Conservation (phyloP, 2,329 filamentous ascomycete species). For the Cytospora mali region DNA sequence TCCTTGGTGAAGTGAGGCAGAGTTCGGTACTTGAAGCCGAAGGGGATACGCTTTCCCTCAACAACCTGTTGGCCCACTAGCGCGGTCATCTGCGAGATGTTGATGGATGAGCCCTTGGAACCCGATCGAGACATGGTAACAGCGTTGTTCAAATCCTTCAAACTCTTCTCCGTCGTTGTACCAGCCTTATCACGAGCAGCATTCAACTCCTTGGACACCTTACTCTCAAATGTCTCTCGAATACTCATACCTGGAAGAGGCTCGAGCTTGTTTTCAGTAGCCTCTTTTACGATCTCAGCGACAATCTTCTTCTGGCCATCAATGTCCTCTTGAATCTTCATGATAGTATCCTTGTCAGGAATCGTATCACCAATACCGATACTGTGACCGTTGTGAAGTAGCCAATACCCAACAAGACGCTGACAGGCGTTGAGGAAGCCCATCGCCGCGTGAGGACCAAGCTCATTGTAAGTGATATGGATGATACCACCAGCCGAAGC, state of each 20-base stretch:
- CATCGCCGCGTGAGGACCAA: constrained; percentile 83
- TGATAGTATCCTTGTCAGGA: constrained; percentile 82
- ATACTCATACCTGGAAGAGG: constrained; percentile 98
- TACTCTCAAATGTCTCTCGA: constrained; percentile 96
- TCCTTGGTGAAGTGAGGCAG: constrained; percentile 98
- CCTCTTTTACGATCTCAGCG: constrained; percentile 70
- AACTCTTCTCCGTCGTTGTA: constrained; percentile 84
- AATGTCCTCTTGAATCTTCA: constrained; percentile 81
- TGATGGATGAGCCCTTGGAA: constrained; percentile 98
- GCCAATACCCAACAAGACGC: constrained; percentile 95
- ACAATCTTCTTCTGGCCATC: constrained; percentile 81
- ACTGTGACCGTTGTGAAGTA: constrained; percentile 93
- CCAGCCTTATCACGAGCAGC: constrained; percentile 95
- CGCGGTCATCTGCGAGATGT: constrained; percentile 99
- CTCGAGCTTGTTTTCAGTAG: constrained; percentile 86
- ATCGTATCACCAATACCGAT: constrained; percentile 99
- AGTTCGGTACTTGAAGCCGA: constrained; percentile 97
- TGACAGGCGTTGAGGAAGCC: constrained; percentile 96
- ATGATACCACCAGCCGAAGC: constrained; percentile 88
- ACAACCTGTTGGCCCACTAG: constrained; percentile 98
- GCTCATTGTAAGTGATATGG: constrained; percentile 95
- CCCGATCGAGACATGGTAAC: constrained; percentile 95
- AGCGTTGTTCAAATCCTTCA: constrained; percentile 96
- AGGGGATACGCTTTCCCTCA: constrained; percentile 97
- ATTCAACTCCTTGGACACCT: constrained; percentile 92